Evolutionary conservation across 2,329 filamentous ascomycete genomes (phyloP).

Genomic region (Colletotrichum navitas): DNA sequence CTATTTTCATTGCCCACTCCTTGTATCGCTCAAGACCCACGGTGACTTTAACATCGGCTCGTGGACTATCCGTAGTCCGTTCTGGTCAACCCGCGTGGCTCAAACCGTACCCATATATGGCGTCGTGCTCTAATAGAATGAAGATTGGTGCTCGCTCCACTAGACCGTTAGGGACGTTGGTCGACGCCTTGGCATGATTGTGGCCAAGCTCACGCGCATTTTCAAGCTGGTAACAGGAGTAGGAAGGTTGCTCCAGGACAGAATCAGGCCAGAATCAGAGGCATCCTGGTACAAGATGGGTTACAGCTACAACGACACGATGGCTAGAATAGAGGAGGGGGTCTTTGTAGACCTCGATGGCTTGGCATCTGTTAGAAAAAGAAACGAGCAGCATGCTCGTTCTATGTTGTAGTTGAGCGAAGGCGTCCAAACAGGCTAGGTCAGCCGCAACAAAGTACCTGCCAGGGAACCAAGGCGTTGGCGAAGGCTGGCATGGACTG

Average conservation of each 20-base stretch:
- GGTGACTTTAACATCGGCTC: not conserved
- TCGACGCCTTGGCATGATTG: not conserved
- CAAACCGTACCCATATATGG: not conserved
- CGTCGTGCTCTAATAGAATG: not conserved
- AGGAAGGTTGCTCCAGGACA: not conserved
- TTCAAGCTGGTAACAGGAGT: not conserved
- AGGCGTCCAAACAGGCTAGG: conserved; percentile 28
- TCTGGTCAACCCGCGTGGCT: conserved; percentile 6
- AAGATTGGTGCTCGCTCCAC: not conserved
- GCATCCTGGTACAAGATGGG: not conserved
- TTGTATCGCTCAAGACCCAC: not conserved
- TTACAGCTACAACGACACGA: not conserved
- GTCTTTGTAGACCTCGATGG: conserved; percentile 1
- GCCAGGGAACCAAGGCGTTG: not conserved
- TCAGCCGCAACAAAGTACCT: conserved; percentile 27
- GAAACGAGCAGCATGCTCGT: conserved; percentile 30
- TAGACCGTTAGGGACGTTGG: not conserved
- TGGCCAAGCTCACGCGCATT: not conserved
- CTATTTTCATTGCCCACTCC: conserved; percentile 10
- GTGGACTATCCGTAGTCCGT: not conserved
- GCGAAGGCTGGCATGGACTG: conserved; percentile 27
- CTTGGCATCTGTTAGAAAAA: conserved; percentile 30
- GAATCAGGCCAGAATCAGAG: too few relatives aligned
- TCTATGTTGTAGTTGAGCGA: conserved; percentile 33
- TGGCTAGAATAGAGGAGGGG: conserved; percentile 6